A percentile compares a stretch with the other conserved stretches of the same genome.
phyloP scores from a whole-genome alignment of 164 flowering plant genomes.

The Stephania cephalantha region DNA sequence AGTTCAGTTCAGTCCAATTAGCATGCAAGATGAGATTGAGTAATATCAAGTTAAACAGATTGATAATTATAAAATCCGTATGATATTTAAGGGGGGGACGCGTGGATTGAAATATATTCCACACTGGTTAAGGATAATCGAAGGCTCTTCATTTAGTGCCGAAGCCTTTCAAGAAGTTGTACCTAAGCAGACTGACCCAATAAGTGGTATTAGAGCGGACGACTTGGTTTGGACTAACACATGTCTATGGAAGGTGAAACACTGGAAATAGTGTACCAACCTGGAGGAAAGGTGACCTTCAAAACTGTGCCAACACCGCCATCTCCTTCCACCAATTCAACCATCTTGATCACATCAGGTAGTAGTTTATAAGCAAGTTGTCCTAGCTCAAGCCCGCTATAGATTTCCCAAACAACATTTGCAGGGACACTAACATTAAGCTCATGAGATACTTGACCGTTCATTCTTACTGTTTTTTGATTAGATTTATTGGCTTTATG shows the following conservation, averaged over 20 bases:
- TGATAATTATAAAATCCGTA: too few relatives aligned
- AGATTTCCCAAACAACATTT: constrained; percentile 12
- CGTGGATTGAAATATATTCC: not conserved
- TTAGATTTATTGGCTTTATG: too few relatives aligned
- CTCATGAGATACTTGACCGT: constrained; percentile 10
- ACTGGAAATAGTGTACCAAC: not conserved
- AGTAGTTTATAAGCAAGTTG: not conserved
- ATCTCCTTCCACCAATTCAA: constrained; percentile 15
- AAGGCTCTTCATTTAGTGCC: not conserved
- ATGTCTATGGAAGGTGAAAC: too few relatives aligned
- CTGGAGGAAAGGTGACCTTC: constrained; percentile 2
- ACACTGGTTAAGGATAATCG: not conserved
- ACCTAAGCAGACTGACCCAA: not conserved
- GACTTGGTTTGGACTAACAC: not conserved
- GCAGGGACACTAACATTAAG: constrained; percentile 13
- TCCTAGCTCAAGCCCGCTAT: constrained; percentile 7
- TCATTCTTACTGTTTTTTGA: not conserved
- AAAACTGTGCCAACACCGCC: constrained; percentile 19
- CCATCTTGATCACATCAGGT: constrained; percentile 3
- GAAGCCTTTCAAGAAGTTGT: not conserved
- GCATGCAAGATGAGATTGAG: too few relatives aligned
- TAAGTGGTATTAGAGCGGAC: not conserved
- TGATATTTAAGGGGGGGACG: too few relatives aligned
- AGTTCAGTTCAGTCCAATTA: too few relatives aligned
- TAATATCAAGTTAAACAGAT: too few relatives aligned